These are phyloP conservation scores for Melastoma candidum DNA, from an alignment of 441 rosid genomes.

Conservation along the genomic window DNA sequence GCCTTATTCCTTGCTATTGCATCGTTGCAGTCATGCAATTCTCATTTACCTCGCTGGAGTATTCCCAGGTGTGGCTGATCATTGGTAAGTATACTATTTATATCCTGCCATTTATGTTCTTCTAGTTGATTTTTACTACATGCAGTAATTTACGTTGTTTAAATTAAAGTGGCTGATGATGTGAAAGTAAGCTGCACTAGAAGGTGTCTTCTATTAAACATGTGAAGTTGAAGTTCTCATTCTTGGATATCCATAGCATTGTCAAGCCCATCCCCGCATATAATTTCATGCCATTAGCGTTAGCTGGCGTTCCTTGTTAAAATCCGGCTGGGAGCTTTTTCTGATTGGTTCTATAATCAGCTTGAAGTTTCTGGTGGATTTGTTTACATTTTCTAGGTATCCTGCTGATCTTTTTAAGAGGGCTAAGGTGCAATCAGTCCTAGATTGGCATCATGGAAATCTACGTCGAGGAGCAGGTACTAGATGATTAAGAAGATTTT, in stretches of 20 bases:
- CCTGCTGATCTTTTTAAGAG: conserved; percentile 73
- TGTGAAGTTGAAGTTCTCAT: no score
- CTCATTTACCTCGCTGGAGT: conserved; percentile 61
- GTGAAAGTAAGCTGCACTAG: no score
- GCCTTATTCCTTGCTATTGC: background rate
- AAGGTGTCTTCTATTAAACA: no score
- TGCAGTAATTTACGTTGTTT: no score
- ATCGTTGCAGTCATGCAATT: conserved; percentile 66
- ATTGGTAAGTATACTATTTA: conserved; percentile 44
- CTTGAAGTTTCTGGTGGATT: background rate
- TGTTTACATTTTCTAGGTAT: conserved; percentile 33
- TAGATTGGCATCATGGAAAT: conserved; percentile 94
- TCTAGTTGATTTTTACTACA: no score
- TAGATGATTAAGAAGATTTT: conserved; percentile 1
- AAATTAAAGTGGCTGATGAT: no score
- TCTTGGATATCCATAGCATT: background rate
- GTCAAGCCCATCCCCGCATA: background rate
- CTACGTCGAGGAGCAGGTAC: conserved; percentile 75
- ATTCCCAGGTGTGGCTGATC: conserved; percentile 78
- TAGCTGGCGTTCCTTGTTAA: background rate
- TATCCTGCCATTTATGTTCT: no score
- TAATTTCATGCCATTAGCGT: background rate
- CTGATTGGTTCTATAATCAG: background rate
- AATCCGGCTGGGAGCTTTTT: background rate
- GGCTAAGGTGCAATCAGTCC: conserved; percentile 70